Percentiles rank a stretch among this genome's conserved stretches.
phyloP scores from a whole-genome alignment of 2,329 filamentous ascomycete species.

The Colletotrichum sp. region DNA sequence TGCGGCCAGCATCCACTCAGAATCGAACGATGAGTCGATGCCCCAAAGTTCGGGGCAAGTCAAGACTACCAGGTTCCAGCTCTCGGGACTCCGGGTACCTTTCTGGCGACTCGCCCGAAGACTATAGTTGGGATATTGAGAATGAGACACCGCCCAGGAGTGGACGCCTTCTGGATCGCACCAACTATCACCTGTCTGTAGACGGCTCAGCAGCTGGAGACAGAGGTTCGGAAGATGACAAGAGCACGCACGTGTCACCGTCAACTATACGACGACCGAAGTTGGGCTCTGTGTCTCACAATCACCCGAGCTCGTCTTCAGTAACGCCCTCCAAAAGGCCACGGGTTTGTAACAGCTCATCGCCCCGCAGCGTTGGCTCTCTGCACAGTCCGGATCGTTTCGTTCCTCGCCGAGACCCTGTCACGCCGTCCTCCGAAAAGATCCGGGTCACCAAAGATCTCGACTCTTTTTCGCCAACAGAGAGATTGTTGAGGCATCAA shows the following conservation, averaged over 20 bases:
- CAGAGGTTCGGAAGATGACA: not conserved
- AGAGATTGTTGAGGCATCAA: conserved; percentile 49
- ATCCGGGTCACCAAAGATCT: conserved; percentile 43
- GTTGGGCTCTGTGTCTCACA: not conserved
- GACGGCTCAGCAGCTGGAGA: conserved; percentile 13
- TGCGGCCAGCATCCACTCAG: too few relatives aligned
- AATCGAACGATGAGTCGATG: not conserved
- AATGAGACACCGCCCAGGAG: not conserved
- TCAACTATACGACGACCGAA: not conserved
- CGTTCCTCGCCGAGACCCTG: conserved; percentile 46
- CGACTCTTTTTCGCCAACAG: conserved; percentile 44
- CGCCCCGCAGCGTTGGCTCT: not conserved
- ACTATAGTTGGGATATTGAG: not conserved
- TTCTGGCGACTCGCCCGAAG: not conserved
- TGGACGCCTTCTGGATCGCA: not conserved
- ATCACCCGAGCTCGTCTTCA: not conserved
- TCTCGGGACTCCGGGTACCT: not conserved
- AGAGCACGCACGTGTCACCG: not conserved
- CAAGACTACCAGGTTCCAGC: not conserved
- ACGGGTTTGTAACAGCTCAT: not conserved
- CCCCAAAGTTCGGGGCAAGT: not conserved
- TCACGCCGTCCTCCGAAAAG: conserved; percentile 42
- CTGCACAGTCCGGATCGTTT: conserved; percentile 50
- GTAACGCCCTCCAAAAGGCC: not conserved
- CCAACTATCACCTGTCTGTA: not conserved